phyloP scores from a whole-genome alignment of 1,284 basidiomycete species.

The Ceratobasidium sp. region DNA sequence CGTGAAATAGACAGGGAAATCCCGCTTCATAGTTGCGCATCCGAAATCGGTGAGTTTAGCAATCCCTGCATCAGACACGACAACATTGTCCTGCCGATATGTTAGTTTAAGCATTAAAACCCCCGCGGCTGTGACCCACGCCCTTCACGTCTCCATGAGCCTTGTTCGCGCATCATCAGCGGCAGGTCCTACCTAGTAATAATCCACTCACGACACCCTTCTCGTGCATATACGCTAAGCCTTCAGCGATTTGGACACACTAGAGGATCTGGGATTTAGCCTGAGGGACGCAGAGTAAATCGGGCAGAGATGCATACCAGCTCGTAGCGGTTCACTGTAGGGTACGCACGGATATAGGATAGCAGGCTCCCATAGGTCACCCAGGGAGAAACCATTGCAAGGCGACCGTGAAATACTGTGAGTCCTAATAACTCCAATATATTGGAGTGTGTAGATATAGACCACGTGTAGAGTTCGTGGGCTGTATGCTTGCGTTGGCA shows the following conservation, averaged over 20 bases:
- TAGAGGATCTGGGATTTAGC: not conserved
- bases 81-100: conserved; percentile 33
- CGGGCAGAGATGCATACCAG: conserved; percentile 1
- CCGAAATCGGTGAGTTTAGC: conserved; percentile 38
- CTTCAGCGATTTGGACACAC: conserved; percentile 26
- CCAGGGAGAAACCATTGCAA: conserved; percentile 39
- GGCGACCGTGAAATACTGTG: conserved; percentile 17
- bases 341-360: conserved; percentile 14
- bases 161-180: not conserved
- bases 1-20: conserved; percentile 36
- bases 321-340: conserved; percentile 1
- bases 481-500: conserved; percentile 19
- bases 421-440: conserved; percentile 20
- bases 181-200: not conserved
- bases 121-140: not conserved
- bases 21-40: conserved; percentile 32
- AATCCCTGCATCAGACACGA: conserved; percentile 16
- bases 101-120: not conserved
- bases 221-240: conserved; percentile 30
- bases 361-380: conserved; percentile 32
- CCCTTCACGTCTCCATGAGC: conserved; percentile 42
- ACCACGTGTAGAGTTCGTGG: conserved; percentile 36
- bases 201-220: conserved; percentile 19
- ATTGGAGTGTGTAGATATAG: conserved; percentile 18
- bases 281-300: not conserved